Evolutionary conservation across 768 basidiomycete genomes (phyloP).

Genomic region (Auriscalpium vulgare): DNA sequence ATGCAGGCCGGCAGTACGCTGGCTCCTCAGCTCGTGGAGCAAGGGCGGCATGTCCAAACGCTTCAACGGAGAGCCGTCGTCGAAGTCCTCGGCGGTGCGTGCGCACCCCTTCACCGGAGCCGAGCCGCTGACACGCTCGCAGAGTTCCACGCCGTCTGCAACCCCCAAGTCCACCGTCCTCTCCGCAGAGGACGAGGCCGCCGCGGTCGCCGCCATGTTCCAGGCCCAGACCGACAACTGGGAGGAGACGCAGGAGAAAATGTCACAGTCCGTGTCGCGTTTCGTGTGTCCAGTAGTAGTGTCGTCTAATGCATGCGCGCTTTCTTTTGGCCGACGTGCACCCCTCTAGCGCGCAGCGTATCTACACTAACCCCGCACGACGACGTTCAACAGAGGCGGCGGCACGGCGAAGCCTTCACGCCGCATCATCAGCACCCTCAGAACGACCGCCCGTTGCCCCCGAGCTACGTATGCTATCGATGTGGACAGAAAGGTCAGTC

Average conservation of each 20-base stretch:
- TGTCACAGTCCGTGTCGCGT: constrained; percentile 92
- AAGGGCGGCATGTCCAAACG: constrained; percentile 69
- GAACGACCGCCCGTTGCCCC: constrained; percentile 74
- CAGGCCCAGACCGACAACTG: constrained; percentile 89
- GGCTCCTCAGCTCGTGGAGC: constrained; percentile 46
- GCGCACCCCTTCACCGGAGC: no score
- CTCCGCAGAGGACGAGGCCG: constrained; percentile 73
- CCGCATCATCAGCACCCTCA: constrained; percentile 41
- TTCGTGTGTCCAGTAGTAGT: constrained; percentile 59
- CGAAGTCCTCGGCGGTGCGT: not conserved
- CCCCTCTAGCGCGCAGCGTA: constrained; percentile 52
- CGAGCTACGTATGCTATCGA: constrained; percentile 96
- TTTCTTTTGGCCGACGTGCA: constrained; percentile 17
- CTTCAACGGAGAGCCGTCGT: constrained; percentile 60
- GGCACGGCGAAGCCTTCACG: constrained; percentile 39
- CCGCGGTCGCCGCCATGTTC: constrained; percentile 98
- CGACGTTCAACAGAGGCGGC: constrained; percentile 47
- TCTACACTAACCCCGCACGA: constrained; percentile 59
- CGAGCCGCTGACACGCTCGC: no score
- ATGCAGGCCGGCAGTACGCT: constrained; percentile 18
- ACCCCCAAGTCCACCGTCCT: constrained; percentile 23
- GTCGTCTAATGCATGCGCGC: constrained; percentile 60
- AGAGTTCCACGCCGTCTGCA: not conserved
- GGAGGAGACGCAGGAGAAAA: constrained; percentile 99
- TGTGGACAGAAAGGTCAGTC: constrained; percentile 90